These are phyloP conservation scores for Stentor roeselii DNA, from an alignment of 73 alveolate genomes.

Conservation along the genomic window DNA sequence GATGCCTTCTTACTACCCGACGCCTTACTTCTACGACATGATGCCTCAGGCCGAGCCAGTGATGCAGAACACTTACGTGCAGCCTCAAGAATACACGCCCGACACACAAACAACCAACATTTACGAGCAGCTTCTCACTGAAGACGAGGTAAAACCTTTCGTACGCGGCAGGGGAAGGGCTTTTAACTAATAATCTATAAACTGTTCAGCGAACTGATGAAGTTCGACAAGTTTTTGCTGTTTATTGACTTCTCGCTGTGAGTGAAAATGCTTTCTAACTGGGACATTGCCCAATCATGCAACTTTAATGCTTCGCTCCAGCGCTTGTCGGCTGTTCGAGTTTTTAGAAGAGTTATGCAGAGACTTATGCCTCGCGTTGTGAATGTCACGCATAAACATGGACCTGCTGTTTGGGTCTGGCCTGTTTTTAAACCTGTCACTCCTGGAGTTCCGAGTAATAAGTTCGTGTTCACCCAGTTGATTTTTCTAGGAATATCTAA, in stretches of 20 bases:
- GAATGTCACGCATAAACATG: conserved; percentile 18
- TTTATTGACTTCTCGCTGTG: background rate
- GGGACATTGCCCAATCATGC: background rate
- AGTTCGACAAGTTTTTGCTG: background rate
- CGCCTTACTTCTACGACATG: background rate
- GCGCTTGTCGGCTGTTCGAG: background rate
- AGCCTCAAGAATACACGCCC: conserved; percentile 6
- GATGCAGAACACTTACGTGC: background rate
- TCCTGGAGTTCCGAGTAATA: background rate
- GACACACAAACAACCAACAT: background rate
- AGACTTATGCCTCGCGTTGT: background rate
- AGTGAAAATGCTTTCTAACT: background rate
- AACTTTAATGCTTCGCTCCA: background rate
- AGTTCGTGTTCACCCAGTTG: conserved; percentile 27
- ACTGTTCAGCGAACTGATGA: background rate
- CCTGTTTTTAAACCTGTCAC: conserved; percentile 33
- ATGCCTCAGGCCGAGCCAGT: background rate
- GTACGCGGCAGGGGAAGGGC: conserved; percentile 1
- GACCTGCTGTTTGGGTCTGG: conserved; percentile 37
- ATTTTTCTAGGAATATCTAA: background rate
- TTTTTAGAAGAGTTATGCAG: background rate
- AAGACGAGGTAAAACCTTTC: background rate
- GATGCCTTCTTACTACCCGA: background rate
- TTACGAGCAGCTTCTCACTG: background rate
- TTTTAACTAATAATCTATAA: background rate